phyloP scores from a whole-genome alignment of 345 rosid species.

The Kandelia obovata region DNA sequence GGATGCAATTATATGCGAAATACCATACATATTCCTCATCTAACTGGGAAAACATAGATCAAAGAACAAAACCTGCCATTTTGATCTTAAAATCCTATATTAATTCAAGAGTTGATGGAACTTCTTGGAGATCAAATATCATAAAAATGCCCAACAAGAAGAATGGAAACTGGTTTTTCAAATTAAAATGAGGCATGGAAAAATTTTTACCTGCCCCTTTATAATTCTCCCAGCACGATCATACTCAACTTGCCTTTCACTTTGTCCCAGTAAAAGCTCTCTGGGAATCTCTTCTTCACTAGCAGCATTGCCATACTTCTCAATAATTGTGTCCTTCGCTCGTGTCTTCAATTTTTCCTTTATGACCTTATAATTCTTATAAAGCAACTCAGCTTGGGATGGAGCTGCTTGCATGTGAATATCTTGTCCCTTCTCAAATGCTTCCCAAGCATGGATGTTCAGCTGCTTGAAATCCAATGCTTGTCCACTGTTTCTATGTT shows the following conservation, averaged over 20 bases:
- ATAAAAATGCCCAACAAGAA: not conserved
- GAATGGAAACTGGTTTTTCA: not conserved
- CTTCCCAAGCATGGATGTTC: conserved; percentile 56
- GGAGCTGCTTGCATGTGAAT: conserved; percentile 75
- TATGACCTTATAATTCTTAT: conserved; percentile 39
- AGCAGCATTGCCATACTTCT: conserved; percentile 69
- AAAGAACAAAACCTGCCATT: too few species aligned
- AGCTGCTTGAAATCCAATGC: conserved; percentile 69
- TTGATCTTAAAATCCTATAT: too few species aligned
- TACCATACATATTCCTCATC: too few species aligned
- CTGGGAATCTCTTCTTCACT: conserved; percentile 51
- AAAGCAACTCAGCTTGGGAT: conserved; percentile 65
- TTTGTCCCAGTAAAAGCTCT: conserved; percentile 65
- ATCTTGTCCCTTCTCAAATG: conserved; percentile 75
- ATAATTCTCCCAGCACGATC: conserved; percentile 61
- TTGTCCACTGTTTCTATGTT: conserved; percentile 67
- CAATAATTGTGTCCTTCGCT: conserved; percentile 51
- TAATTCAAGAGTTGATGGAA: too few species aligned
- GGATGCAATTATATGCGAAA: too few species aligned
- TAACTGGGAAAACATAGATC: too few species aligned
- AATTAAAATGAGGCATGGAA: not conserved
- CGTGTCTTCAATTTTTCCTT: conserved; percentile 52
- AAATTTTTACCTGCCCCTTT: conserved; percentile 52
- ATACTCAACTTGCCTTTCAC: conserved; percentile 68
- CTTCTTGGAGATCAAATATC: not conserved